phyloP scores from a whole-genome alignment of 2,329 filamentous ascomycete species.

The Nemania abortiva region DNA sequence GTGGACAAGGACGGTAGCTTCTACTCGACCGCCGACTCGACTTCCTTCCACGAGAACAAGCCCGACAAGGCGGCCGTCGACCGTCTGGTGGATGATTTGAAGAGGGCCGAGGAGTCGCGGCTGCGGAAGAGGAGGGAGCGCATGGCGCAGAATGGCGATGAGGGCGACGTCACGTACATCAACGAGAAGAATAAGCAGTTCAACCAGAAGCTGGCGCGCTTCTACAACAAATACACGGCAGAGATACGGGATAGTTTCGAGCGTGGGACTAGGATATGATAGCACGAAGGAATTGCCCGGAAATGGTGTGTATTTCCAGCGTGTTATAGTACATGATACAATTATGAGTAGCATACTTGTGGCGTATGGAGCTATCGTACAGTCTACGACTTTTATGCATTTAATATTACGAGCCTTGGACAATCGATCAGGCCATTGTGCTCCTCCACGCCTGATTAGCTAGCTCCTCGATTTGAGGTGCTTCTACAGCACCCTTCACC shows the following conservation, averaged over 20 bases:
- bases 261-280: conserved; percentile 91
- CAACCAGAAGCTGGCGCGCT: conserved; percentile 94
- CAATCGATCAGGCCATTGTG: conserved; percentile 76
- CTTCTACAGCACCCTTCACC: conserved; percentile 81
- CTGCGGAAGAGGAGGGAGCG: conserved; percentile 88
- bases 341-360: conserved; percentile 19
- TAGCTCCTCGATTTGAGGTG: conserved; percentile 82
- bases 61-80: conserved; percentile 90
- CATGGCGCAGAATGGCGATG: conserved; percentile 81
- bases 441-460: conserved; percentile 89
- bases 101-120: conserved; percentile 87
- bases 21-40: conserved; percentile 88
- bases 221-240: conserved; percentile 98
- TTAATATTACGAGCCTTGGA: conserved; percentile 35
- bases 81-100: conserved; percentile 84
- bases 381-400: conserved; percentile 46
- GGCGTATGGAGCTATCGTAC: conserved; percentile 45
- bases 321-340: conserved; percentile 12
- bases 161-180: conserved; percentile 96
- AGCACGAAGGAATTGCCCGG: conserved; percentile 32
- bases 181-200: conserved; percentile 99
- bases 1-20: conserved; percentile 92
- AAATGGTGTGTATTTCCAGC: conserved; percentile 28
- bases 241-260: conserved; percentile 99
- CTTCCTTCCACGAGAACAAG: conserved; percentile 84